Percentiles rank a stretch among this genome's conserved stretches.
These are phyloP conservation scores for Erodium chrysanthum DNA, from an alignment of 441 rosid species.

Conservation along the genomic window DNA sequence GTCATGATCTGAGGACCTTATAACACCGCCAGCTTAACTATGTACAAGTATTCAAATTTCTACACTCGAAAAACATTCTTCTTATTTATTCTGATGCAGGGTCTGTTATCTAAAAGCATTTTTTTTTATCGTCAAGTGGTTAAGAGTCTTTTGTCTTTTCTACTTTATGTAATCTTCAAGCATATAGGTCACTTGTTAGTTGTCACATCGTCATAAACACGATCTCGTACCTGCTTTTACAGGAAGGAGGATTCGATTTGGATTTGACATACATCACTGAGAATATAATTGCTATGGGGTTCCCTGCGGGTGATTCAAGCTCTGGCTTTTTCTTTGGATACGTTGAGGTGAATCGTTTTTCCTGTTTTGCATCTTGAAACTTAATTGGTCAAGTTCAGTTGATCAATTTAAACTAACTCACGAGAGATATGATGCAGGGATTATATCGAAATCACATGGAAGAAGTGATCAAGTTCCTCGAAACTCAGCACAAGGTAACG, in stretches of 20 bases:
- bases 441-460: slow-evolving; percentile 80
- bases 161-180: neutral
- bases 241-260: slow-evolving; percentile 82
- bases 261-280: slow-evolving; percentile 80
- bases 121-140: too few relatives aligned
- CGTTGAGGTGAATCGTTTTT: slow-evolving; percentile 44
- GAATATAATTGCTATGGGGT: slow-evolving; percentile 85
- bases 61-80: too few relatives aligned
- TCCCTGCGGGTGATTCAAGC: slow-evolving; percentile 80
- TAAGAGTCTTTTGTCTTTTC: neutral
- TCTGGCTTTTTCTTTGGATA: slow-evolving; percentile 60
- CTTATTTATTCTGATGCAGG: too few relatives aligned
- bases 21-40: too few relatives aligned
- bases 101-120: too few relatives aligned
- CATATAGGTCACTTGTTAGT: neutral
- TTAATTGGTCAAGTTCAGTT: slow-evolving; percentile 13
- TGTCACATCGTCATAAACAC: neutral
- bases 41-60: too few relatives aligned
- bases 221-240: slow-evolving; percentile 13
- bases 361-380: slow-evolving; percentile 8
- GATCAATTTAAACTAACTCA: slow-evolving; percentile 5
- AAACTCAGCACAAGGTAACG: slow-evolving; percentile 74
- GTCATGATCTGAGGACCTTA: too few relatives aligned
- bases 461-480: slow-evolving; percentile 72
- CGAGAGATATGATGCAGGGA: slow-evolving; percentile 41